Base-by-base conservation (phyloP, 768 basidiomycete genomes). In the Russula olivacea region DNA sequence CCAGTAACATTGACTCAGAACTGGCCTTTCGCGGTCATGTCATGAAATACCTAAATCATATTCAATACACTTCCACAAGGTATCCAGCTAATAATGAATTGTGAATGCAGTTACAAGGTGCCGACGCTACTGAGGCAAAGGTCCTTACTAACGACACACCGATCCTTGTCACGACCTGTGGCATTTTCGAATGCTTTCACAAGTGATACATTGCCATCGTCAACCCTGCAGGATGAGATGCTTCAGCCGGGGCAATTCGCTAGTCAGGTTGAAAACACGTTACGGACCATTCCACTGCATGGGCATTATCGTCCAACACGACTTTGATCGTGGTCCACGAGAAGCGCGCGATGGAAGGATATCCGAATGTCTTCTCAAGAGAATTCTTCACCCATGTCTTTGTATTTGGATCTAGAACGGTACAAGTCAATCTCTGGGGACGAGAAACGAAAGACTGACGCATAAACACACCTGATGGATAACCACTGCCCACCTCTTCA, bases 281-380 rank as follows among this genome's bases (percentile, higher is more conserved):
- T 30, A 40, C 70, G 3, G 41, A 95, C 96, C 97, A 99, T 76
- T 89, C 83, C 12, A 91, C 85, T 2, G 78, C 69, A 72, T 92
- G 87, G 0, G 83, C 96, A 43, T 84, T 77, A 70, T 90, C 90
- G 55, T 96, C 93, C 17, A 99, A 75, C 3, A 86, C 72, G 2
- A 91, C 81, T 71, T 93, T 94, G 64, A 95, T 85, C 0, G 97
- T 97, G 3, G 91, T 86, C 97, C 97, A 99, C 1, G 91, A 93
- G 75, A 98, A 98, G 19, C 97, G 84, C 3, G 86, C 95, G 43
- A 98, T 74, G 19, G 84, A 88, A 0, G 96, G 96, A 70, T 85
- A 96, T 5, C 97, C 97, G 71, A 99, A 99, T 2, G 92, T 88
- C 2, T 87, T 88, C 59, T 98, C 87, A 14, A 98, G 70, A 0